A percentile compares a stretch with the other conserved stretches of the same genome.
Evolutionary conservation across 176 grass and related monocot genomes (phyloP).

Genomic region (Eremochloa ophiuroides): DNA sequence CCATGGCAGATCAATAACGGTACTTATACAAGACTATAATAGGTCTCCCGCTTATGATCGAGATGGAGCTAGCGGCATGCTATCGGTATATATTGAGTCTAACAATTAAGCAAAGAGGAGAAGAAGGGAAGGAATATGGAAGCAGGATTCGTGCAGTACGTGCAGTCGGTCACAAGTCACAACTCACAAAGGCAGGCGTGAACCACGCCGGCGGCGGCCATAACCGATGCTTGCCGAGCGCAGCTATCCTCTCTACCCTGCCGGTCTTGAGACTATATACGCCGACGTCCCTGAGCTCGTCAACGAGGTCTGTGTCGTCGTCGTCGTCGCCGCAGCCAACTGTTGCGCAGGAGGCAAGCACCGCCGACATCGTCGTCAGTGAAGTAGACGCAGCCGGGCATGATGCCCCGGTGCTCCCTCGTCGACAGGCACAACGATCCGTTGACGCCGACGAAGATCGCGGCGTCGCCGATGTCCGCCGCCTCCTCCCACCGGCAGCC

Average conservation of each 20-base stretch:
- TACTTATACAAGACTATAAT: too few relatives aligned
- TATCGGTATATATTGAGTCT: too few relatives aligned
- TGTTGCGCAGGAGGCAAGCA: background rate
- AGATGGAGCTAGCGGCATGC: too few relatives aligned
- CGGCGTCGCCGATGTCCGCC: background rate
- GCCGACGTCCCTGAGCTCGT: background rate
- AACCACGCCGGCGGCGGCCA: constrained; percentile 25
- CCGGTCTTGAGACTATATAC: background rate
- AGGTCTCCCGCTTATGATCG: too few relatives aligned
- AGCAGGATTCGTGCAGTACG: background rate
- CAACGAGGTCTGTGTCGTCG: background rate
- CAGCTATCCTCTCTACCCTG: background rate
- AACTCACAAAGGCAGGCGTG: background rate
- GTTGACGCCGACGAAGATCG: background rate
- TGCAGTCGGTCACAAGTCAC: background rate
- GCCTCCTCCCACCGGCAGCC: background rate
- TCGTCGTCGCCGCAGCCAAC: too few relatives aligned
- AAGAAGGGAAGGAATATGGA: background rate
- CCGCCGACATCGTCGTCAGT: background rate
- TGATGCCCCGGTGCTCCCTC: background rate
- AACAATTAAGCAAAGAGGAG: too few relatives aligned
- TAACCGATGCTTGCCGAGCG: background rate
- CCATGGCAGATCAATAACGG: too few relatives aligned
- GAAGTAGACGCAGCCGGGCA: background rate
- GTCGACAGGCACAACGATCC: background rate